A percentile compares a stretch with the other conserved stretches of the same genome.
phyloP scores from a whole-genome alignment of 2,329 filamentous ascomycete species.

The Trichoderma citrinoviride region DNA sequence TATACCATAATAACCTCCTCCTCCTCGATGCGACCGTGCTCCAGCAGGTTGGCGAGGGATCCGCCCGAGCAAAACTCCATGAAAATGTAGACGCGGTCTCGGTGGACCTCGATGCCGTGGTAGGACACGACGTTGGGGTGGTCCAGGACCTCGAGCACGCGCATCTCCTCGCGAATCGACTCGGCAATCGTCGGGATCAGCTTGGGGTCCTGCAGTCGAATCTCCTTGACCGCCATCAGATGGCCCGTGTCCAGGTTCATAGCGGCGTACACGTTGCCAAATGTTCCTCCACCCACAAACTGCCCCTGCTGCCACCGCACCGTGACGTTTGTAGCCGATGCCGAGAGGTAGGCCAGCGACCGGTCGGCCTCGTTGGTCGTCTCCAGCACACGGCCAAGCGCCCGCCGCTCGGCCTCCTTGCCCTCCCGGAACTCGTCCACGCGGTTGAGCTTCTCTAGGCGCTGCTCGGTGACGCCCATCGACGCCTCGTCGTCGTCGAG shows the following conservation, averaged over 20 bases:
- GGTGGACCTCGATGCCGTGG: slow-evolving; percentile 95
- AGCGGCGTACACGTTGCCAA: slow-evolving; percentile 94
- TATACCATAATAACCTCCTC: slow-evolving; percentile 98
- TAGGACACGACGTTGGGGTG: slow-evolving; percentile 98
- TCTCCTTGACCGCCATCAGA: slow-evolving; percentile 98
- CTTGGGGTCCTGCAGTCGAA: slow-evolving; percentile 93
- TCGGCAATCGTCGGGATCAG: slow-evolving; percentile 90
- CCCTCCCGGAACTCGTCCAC: slow-evolving; percentile 78
- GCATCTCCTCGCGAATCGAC: slow-evolving; percentile 97
- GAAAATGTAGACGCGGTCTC: slow-evolving; percentile 99
- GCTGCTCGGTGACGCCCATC: slow-evolving; percentile 69
- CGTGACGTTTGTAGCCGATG: slow-evolving; percentile 90
- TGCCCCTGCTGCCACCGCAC: slow-evolving; percentile 99
- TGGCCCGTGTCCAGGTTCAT: slow-evolving; percentile 97
- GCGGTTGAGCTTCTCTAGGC: slow-evolving; percentile 67
- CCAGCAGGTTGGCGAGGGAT: slow-evolving; percentile 81
- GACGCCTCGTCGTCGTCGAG: slow-evolving; percentile 83
- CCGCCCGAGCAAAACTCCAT: slow-evolving; percentile 99
- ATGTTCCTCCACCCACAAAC: slow-evolving; percentile 94
- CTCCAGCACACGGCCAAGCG: slow-evolving; percentile 86
- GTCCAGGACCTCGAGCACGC: slow-evolving; percentile 88
- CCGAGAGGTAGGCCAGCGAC: slow-evolving; percentile 88
- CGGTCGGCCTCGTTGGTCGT: slow-evolving; percentile 94
- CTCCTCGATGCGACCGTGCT: slow-evolving; percentile 96
- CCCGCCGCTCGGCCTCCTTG: slow-evolving; percentile 79